phyloP scores from a whole-genome alignment of 495 filamentous ascomycete species.

The Talaromyces stipitatus region DNA sequence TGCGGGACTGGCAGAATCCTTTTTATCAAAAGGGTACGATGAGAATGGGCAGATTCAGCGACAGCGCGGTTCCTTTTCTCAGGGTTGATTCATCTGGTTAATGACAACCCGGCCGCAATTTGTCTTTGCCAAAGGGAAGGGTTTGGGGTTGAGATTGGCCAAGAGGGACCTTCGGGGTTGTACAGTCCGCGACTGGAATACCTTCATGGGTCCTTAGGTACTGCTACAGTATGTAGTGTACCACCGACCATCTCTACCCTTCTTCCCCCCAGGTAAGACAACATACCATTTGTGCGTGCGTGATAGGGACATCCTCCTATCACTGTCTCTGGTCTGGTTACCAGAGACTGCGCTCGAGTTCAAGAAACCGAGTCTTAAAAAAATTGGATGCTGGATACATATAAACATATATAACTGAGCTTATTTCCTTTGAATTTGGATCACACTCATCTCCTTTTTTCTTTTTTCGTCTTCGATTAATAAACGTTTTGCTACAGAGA shows the following conservation, averaged over 20 bases:
- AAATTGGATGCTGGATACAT: constrained; percentile 1
- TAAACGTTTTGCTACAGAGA: neutral
- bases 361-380: neutral
- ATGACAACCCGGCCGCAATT: constrained; percentile 1
- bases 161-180: neutral
- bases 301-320: neutral
- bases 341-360: neutral
- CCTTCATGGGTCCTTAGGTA: neutral
- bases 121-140: neutral
- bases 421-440: neutral
- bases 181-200: neutral
- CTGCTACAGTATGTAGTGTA: neutral
- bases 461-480: neutral
- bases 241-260: neutral
- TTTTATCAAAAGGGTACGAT: neutral
- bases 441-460: neutral
- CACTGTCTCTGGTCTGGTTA: neutral
- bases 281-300: neutral
- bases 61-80: neutral
- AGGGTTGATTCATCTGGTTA: neutral
- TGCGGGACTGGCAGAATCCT: neutral
- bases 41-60: neutral
- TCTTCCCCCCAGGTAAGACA: neutral
- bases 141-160: neutral
- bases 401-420: neutral